A percentile compares a stretch with the other conserved stretches of the same genome.
Conservation (phyloP, 495 filamentous ascomycete genomes). For the Aspergillus bridgeri region DNA sequence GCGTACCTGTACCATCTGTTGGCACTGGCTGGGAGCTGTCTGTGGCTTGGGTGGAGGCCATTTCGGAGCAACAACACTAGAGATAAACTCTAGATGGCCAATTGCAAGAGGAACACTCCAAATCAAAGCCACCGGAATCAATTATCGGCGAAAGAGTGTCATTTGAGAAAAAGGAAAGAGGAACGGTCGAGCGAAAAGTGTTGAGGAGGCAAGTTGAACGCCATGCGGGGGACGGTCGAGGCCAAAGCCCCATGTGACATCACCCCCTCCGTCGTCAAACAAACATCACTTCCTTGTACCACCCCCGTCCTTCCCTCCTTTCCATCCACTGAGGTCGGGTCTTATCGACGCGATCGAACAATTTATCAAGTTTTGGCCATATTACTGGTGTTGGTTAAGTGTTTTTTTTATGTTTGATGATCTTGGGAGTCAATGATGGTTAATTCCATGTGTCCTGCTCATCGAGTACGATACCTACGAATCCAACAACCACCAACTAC, state of each 20-base stretch:
- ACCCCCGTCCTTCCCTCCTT: background rate
- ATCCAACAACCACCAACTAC: background rate
- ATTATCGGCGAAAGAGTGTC: background rate
- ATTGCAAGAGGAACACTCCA: background rate
- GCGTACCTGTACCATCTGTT: slow-evolving; percentile 26
- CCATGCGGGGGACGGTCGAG: slow-evolving; percentile 6
- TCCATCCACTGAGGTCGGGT: background rate
- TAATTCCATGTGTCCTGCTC: background rate
- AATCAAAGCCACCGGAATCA: background rate
- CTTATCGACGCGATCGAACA: background rate
- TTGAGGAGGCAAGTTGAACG: background rate
- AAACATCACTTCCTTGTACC: background rate
- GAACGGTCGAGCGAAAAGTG: background rate
- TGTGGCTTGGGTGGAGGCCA: slow-evolving; percentile 16
- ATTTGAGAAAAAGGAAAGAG: background rate
- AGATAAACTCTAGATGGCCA: slow-evolving; percentile 10
- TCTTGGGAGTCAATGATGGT: background rate
- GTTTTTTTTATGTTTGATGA: background rate
- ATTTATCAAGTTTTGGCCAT: too few species aligned
- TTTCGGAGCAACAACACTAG: slow-evolving; percentile 1
- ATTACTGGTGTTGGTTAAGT: too few species aligned
- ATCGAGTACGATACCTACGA: background rate
- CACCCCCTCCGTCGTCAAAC: slow-evolving; percentile 2
- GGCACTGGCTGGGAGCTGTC: slow-evolving; percentile 13
- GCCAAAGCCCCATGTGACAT: slow-evolving; percentile 14